Base-by-base conservation (phyloP, 495 filamentous ascomycete species). In the Tuber borchii region DNA sequence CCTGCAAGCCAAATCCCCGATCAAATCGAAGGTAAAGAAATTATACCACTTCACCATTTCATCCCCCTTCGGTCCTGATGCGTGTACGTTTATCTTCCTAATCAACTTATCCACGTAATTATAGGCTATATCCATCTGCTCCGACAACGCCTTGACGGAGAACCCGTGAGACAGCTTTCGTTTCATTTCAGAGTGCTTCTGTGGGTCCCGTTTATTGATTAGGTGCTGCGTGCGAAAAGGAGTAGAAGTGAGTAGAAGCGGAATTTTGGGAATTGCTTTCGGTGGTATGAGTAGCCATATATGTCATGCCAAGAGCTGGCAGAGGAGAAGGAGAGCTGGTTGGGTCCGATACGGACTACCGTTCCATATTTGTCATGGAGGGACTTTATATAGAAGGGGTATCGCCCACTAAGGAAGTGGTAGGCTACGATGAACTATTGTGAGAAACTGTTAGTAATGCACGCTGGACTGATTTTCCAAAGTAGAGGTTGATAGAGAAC, bases 241-340 rank as follows among this genome's bases (percentile, higher is more conserved):
- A n/a, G n/a, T n/a, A n/a, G n/a, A n/a, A n/a, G n/a, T n/a, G 83
- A 73, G 48, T 85, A 85, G 42, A 81, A 70, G 14, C 76, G 72
- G 42, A 77, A 78, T 71, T 85, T 85, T 46, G 83, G 76, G 65
- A 83, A 85, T 6, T 76, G 71, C 46, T 81, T 70, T 6, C 76
- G 76, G 1, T 76, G 73, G 4, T 46, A 69, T 14, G 76, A 69
- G 31, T 79, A 89, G 44, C 90, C 89, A 78, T 92, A 92, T 76
- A 93, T 90, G 74, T 87, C 82, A 19, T 87, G 86, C 84, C 90
- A 92, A 0, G 90, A 90, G 12, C 86, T 83, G n/a, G 87, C 87
- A 42, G 87, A 87, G 74, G 85, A 87, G 76, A 91, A 85, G 76
- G 88, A 89, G 77, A 91, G 85, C 71, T 90, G 87, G 75, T 90